Evolutionary conservation across 2,329 filamentous ascomycete species (phyloP).

Genomic region (Pseudocercospora ulei): DNA sequence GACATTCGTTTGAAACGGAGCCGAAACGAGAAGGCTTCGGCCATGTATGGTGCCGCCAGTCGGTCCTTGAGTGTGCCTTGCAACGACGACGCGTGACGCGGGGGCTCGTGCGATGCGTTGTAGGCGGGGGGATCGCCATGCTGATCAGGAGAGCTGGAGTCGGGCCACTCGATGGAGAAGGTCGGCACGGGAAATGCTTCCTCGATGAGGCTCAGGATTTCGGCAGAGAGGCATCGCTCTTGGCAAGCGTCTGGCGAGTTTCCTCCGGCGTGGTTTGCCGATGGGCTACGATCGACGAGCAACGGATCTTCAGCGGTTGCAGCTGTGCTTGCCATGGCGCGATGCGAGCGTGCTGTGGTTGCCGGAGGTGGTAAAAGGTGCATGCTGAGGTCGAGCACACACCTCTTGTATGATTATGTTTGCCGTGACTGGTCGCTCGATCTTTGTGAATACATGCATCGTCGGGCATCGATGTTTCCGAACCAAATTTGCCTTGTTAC

Average conservation of each 20-base stretch:
- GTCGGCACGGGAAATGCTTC: constrained; percentile 2
- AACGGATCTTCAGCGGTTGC: neutral
- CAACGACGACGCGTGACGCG: neutral
- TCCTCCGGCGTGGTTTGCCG: neutral
- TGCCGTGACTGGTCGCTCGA: constrained; percentile 5
- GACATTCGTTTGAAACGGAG: constrained; percentile 1
- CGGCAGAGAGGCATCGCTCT: constrained; percentile 2
- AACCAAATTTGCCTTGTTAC: neutral
- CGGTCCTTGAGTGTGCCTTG: constrained; percentile 1
- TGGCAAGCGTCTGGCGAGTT: neutral
- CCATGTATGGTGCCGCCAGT: neutral
- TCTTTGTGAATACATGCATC: constrained; percentile 8
- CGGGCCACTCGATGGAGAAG: neutral
- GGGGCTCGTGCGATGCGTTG: neutral
- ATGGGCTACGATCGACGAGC: neutral
- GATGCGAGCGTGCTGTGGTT: neutral
- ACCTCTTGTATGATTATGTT: constrained; percentile 3
- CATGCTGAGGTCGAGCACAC: neutral
- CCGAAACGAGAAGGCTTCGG: neutral
- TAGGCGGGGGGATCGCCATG: neutral
- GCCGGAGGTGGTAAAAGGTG: neutral
- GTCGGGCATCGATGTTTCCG: constrained; percentile 3
- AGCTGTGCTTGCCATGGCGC: neutral
- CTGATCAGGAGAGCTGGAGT: neutral
- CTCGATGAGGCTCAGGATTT: constrained; percentile 2